phyloP scores from a whole-genome alignment of 371 early-diverging fungal genomes.

The Mucor plumbeus region DNA sequence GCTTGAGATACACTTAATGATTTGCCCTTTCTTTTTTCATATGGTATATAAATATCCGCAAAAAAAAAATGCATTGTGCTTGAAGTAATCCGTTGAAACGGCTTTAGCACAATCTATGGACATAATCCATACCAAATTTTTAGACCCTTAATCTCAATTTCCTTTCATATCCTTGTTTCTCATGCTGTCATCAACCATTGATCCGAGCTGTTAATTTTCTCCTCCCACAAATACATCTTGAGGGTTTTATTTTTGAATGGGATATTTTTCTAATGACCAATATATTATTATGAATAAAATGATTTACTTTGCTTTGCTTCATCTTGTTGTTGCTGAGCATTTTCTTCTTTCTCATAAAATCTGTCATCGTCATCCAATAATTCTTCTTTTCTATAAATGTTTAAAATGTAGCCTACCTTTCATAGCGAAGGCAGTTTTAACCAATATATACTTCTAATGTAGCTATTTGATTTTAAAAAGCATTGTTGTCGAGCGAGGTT shows the following conservation, averaged over 20 bases:
- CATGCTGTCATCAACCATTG: conserved; percentile 42
- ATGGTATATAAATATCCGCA: conserved; percentile 73
- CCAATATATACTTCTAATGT: too few relatives aligned
- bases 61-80: conserved; percentile 87
- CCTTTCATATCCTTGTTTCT: conserved; percentile 44
- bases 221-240: conserved; percentile 50
- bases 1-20: conserved; percentile 62
- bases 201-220: conserved; percentile 43
- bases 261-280: conserved; percentile 91
- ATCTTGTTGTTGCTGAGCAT: conserved; percentile 9
- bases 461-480: too few relatives aligned
- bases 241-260: conserved; percentile 43
- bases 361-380: conserved; percentile 54
- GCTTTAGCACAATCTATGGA: conserved; percentile 91
- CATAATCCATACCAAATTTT: conserved; percentile 87
- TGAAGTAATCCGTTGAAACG: conserved; percentile 91
- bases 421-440: too few relatives aligned
- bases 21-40: conserved; percentile 48
- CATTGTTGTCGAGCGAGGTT: too few relatives aligned
- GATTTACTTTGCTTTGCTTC: conserved; percentile 60
- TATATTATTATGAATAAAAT: conserved; percentile 88
- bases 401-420: conserved; percentile 92
- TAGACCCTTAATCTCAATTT: conserved; percentile 85
- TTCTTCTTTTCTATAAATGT: conserved; percentile 86
- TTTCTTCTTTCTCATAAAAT: not conserved